Evolutionary conservation across 2,329 filamentous ascomycete species (phyloP).

Genomic region (Fusarium musae): DNA sequence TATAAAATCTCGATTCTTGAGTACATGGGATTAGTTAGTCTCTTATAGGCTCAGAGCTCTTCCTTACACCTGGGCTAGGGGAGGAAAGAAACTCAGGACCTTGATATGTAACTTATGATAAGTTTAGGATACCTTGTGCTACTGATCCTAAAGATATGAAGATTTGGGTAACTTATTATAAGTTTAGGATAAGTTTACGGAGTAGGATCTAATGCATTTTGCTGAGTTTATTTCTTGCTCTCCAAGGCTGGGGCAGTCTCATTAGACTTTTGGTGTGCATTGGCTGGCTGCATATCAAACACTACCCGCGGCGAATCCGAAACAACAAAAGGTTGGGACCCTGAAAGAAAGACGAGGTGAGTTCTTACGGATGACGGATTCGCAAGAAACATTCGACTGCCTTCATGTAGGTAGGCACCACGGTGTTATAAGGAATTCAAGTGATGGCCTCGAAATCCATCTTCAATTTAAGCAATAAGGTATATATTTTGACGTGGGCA

Average conservation of each 20-base stretch:
- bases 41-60: background rate
- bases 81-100: background rate
- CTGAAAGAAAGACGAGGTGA: conserved; percentile 11
- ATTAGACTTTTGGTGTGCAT: conserved; percentile 18
- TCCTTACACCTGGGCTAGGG: background rate
- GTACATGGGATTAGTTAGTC: background rate
- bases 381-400: conserved; percentile 6
- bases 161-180: background rate
- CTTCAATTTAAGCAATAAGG: background rate
- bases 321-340: conserved; percentile 21
- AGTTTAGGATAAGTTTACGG: background rate
- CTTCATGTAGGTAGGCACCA: background rate
- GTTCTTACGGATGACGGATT: background rate
- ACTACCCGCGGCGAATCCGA: conserved; percentile 29
- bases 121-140: background rate
- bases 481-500: background rate
- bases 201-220: background rate
- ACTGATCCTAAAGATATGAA: background rate
- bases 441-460: background rate
- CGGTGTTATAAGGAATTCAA: background rate
- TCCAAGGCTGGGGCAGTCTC: background rate
- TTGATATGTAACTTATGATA: background rate
- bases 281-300: conserved; percentile 30
- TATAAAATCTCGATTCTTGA: background rate
- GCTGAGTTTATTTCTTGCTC: background rate